A percentile compares a stretch with the other conserved stretches of the same genome.
Conservation (phyloP, 371 early-diverging fungal genomes). For the Phascolomyces articulosus region DNA sequence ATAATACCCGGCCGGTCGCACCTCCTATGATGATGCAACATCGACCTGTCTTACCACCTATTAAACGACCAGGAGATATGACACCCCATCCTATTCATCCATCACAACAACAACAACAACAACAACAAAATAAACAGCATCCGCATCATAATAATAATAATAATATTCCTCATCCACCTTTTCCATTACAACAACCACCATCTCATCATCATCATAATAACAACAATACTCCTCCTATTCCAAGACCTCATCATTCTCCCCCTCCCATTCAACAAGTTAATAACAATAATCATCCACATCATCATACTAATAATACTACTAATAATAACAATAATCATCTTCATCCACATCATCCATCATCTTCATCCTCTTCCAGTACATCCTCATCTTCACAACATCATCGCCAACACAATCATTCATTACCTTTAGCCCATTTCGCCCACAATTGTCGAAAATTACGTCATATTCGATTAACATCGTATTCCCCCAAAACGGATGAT, state of each 20-base stretch:
- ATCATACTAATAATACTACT: neutral
- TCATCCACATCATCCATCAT: too few relatives aligned
- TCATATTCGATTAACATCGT: constrained; percentile 39
- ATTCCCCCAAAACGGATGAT: constrained; percentile 50
- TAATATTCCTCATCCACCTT: constrained; percentile 6
- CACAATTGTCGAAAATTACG: constrained; percentile 44
- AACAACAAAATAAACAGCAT: constrained; percentile 9
- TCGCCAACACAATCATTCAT: constrained; percentile 21
- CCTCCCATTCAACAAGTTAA: constrained; percentile 10
- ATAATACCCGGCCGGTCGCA: constrained; percentile 41
- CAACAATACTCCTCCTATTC: constrained; percentile 13
- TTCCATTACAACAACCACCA: constrained; percentile 13
- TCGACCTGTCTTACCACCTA: constrained; percentile 25
- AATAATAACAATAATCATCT: neutral
- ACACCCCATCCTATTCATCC: neutral
- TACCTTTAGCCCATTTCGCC: constrained; percentile 49
- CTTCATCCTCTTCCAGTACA: too few relatives aligned
- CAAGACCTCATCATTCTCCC: constrained; percentile 13
- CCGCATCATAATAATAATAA: neutral
- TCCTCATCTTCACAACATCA: constrained; percentile 1
- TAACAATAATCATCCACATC: neutral
- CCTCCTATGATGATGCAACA: constrained; percentile 22
- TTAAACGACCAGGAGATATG: constrained; percentile 19
- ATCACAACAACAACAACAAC: constrained; percentile 13
- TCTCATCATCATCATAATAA: too few relatives aligned